These are phyloP conservation scores for Odontarrhena argentea DNA, from an alignment of 345 rosid genomes.

Conservation along the genomic window DNA sequence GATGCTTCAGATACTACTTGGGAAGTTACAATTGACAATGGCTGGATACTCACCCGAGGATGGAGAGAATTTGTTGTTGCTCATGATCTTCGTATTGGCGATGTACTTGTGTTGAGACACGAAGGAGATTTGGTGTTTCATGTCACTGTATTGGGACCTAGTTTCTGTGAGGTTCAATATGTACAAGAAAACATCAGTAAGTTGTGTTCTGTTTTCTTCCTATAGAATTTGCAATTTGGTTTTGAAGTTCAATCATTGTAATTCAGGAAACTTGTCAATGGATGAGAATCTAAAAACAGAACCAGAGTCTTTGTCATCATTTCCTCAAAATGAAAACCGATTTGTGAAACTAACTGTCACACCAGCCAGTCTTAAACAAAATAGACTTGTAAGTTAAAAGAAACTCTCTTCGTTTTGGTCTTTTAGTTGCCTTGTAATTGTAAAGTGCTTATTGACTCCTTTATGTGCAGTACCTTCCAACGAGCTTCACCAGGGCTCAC, in stretches of 20 bases:
- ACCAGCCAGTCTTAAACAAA: background rate
- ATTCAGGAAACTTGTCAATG: background rate
- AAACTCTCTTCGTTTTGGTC: background rate
- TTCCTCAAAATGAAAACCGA: background rate
- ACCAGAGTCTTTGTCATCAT: background rate
- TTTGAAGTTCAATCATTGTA: background rate
- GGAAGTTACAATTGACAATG: conserved; percentile 6
- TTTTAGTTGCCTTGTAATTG: background rate
- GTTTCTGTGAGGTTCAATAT: conserved; percentile 2
- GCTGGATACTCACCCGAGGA: conserved; percentile 9
- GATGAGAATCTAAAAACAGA: background rate
- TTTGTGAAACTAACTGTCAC: conserved; percentile 18
- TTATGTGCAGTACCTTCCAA: background rate
- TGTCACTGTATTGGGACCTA: conserved; percentile 7
- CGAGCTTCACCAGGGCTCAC: background rate
- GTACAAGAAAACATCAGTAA: background rate
- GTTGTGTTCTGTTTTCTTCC: conserved; percentile 8
- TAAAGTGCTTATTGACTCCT: background rate
- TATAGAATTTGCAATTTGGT: background rate
- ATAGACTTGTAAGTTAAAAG: conserved; percentile 11
- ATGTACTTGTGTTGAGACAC: conserved; percentile 9
- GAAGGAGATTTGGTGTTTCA: conserved; percentile 23
- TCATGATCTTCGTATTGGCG: background rate
- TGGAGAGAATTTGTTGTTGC: no score
- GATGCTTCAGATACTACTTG: conserved; percentile 3